phyloP scores from a whole-genome alignment of 768 basidiomycete genomes.

The Pisolithus tinctorius region DNA sequence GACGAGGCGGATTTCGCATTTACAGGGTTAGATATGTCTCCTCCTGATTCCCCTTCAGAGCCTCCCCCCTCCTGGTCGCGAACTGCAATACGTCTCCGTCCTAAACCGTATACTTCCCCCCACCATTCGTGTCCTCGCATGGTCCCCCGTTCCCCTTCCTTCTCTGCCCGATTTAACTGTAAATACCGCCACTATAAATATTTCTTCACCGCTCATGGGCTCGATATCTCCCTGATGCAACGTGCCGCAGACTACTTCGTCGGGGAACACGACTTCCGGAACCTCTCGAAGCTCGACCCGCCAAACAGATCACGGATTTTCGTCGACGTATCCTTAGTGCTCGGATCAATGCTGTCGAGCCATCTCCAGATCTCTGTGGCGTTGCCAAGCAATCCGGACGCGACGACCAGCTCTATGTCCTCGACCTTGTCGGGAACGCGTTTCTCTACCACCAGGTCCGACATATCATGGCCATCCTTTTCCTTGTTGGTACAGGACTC shows the following conservation, averaged over 20 bases:
- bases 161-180: conserved; percentile 89
- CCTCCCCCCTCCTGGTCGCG: conserved; percentile 30
- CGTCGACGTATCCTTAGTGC: conserved; percentile 61
- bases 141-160: conserved; percentile 81
- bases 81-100: conserved; percentile 70
- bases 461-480: conserved; percentile 87
- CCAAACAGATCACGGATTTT: conserved; percentile 86
- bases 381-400: conserved; percentile 16
- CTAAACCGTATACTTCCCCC: conserved; percentile 86
- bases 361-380: neutral
- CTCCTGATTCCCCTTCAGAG: conserved; percentile 25
- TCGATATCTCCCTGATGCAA: conserved; percentile 73
- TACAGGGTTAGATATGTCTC: conserved; percentile 32
- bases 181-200: conserved; percentile 93
- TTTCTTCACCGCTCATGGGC: conserved; percentile 69
- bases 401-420: conserved; percentile 43
- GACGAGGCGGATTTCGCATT: conserved; percentile 14
- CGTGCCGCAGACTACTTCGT: conserved; percentile 63
- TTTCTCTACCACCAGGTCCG: conserved; percentile 96
- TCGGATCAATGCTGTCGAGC: conserved; percentile 43
- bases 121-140: conserved; percentile 86
- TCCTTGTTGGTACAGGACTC: conserved; percentile 78
- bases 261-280: conserved; percentile 93
- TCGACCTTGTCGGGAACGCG: conserved; percentile 82
- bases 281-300: conserved; percentile 91